These are phyloP conservation scores for Mortierella sp. DNA, from an alignment of 371 early-diverging fungal genomes.

Conservation along the genomic window DNA sequence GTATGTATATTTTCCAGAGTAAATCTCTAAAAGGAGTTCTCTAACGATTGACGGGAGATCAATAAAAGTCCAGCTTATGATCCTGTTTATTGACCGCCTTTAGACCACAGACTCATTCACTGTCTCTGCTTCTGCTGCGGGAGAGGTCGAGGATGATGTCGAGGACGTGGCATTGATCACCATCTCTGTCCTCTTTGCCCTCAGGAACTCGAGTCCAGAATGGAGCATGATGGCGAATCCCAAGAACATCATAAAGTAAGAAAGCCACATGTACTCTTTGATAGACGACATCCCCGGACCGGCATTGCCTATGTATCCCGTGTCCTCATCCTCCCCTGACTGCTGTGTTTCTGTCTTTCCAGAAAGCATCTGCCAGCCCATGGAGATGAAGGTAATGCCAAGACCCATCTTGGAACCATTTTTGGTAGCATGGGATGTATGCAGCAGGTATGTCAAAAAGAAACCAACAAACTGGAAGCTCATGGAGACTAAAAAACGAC, in stretches of 20 bases:
- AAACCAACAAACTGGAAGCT: conserved; percentile 80
- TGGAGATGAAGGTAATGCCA: conserved; percentile 69
- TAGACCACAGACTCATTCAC: conserved; percentile 1
- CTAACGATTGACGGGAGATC: no score
- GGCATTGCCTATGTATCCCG: conserved; percentile 38
- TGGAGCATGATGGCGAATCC: conserved; percentile 69
- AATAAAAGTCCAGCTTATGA: no score
- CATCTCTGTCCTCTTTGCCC: conserved; percentile 64
- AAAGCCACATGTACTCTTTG: conserved; percentile 34
- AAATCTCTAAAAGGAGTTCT: no score
- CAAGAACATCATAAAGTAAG: conserved; percentile 63
- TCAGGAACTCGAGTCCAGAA: conserved; percentile 60
- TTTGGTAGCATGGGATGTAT: conserved; percentile 75
- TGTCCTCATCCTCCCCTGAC: conserved; percentile 36
- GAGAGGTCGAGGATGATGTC: not conserved
- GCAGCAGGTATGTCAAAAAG: conserved; percentile 74
- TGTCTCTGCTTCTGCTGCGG: not conserved
- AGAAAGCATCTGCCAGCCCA: conserved; percentile 50
- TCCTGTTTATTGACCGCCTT: no score
- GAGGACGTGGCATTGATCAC: conserved; percentile 51
- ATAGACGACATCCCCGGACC: conserved; percentile 3
- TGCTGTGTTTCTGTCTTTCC: conserved; percentile 18
- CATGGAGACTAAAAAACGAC: conserved; percentile 63
- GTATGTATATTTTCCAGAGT: no score
- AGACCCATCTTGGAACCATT: conserved; percentile 70